A percentile compares a stretch with the other conserved stretches of the same genome.
Evolutionary conservation across 441 rosid genomes (phyloP).

Genomic region (Manihot esculenta): DNA sequence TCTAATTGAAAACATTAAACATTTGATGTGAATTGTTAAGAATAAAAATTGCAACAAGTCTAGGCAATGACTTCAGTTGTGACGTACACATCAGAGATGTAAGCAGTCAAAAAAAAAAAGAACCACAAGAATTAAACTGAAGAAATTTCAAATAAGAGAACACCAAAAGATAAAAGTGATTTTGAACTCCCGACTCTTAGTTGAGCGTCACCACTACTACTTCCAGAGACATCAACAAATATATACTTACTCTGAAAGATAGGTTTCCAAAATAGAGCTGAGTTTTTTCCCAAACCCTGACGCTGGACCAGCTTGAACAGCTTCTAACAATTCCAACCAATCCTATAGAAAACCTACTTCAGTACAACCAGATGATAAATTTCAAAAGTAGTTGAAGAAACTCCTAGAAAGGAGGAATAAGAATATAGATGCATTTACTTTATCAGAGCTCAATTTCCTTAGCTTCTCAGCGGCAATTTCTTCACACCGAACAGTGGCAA

Average conservation of each 20-base stretch:
- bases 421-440: slow-evolving; percentile 37
- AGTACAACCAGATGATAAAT: slow-evolving; percentile 17
- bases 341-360: slow-evolving; percentile 35
- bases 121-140: too few relatives aligned
- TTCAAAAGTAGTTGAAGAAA: slow-evolving; percentile 11
- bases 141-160: not conserved
- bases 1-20: not conserved
- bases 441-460: slow-evolving; percentile 39
- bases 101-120: not conserved
- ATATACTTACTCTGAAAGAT: slow-evolving; percentile 65
- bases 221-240: not conserved
- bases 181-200: not conserved
- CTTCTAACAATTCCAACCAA: slow-evolving; percentile 65
- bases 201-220: not conserved
- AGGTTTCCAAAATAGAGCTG: slow-evolving; percentile 53
- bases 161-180: not conserved
- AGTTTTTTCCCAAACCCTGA: slow-evolving; percentile 73
- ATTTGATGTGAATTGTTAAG: not conserved
- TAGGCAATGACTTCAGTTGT: not conserved
- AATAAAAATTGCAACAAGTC: not conserved
- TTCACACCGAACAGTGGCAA: slow-evolving; percentile 83
- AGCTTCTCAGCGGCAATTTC: slow-evolving; percentile 71
- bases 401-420: not conserved
- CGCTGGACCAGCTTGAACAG: slow-evolving; percentile 57
- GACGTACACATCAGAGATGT: not conserved